Base-by-base conservation (phyloP, 768 basidiomycete species). In the Lepiota brunneoincarnata region DNA sequence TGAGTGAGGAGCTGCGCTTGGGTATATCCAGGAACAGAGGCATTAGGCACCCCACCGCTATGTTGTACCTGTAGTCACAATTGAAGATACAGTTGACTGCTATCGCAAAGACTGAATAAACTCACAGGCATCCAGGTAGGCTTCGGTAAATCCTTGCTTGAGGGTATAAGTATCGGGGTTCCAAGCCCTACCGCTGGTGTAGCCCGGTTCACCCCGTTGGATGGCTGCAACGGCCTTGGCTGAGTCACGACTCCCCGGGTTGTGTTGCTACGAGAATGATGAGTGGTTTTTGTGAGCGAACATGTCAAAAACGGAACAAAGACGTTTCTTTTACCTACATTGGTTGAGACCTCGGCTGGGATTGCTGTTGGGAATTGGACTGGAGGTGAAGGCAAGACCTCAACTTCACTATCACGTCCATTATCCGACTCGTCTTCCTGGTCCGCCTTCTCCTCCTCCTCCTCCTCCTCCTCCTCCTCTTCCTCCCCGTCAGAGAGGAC, bases 401-500 rank as follows among this genome's bases (percentile, higher is more conserved):
- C 53, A 41, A 48, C 18, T 12, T 54, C 53, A 21, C 45, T 54
- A 34, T 47, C 53, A 4, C 14, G 6, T 4, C 31, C 7, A 31
- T 6, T 4, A 9, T 37, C 45, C 21, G 56, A 44, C 9, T 49
- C 38, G 3, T 23, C 42, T 31, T 59, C 35, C 12, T 35, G 34
- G 3, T 58, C 58, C 17, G 50, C 60, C 34, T 46, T 39, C 18
- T 52, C 55, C 41, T 52, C 44, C 20, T 45, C 49, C 26, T 58
- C 54, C 26, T 49, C 54, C 11, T 58, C 37, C 35, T 45, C 15
- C 31, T 61, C 58, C 18, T 56, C 51, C 9, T 69, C 69, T 41
- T 72, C 71, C 45, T 75, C 75, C 28, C 73, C 73, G 9, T 67
- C 69, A 23, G 74, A 75, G 36, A 74, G 65, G 24, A 75, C 55